These are phyloP conservation scores for Discostella stelligeroides DNA, from an alignment of 108 stramenopile species.

Conservation along the genomic window DNA sequence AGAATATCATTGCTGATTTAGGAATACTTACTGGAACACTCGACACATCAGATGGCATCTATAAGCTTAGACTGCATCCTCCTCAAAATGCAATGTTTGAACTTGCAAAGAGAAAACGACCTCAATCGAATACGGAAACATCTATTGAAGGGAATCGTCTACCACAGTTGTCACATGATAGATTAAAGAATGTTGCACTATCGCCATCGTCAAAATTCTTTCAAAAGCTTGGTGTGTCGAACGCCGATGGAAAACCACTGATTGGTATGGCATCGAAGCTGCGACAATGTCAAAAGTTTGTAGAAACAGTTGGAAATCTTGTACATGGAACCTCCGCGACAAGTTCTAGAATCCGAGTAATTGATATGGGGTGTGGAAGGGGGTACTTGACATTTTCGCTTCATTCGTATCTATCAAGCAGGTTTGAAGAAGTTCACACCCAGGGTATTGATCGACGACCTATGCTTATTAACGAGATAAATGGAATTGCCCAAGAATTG, in stretches of 20 bases:
- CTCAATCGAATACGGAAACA: constrained; percentile 1
- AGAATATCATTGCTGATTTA: constrained; percentile 51
- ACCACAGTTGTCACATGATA: constrained; percentile 56
- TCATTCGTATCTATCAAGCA: constrained; percentile 63
- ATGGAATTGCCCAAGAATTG: constrained; percentile 63
- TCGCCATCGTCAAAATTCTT: constrained; percentile 56
- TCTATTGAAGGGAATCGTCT: constrained; percentile 3
- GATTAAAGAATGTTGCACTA: constrained; percentile 64
- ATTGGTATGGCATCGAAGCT: constrained; percentile 73
- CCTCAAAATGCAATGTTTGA: constrained; percentile 22
- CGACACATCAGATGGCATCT: constrained; percentile 44
- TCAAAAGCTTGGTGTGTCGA: constrained; percentile 65
- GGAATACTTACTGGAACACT: constrained; percentile 60
- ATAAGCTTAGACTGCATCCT: constrained; percentile 35
- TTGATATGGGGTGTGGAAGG: constrained; percentile 82
- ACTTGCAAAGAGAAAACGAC: constrained; percentile 24
- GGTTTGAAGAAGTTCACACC: constrained; percentile 48
- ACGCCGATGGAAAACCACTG: constrained; percentile 63
- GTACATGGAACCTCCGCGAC: constrained; percentile 17
- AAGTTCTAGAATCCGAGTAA: constrained; percentile 38
- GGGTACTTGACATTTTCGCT: constrained; percentile 87
- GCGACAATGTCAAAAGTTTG: constrained; percentile 84
- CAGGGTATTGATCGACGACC: constrained; percentile 82
- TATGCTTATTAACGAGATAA: constrained; percentile 72
- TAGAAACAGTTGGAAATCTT: constrained; percentile 69